Base-by-base conservation (phyloP, 164 flowering plant genomes). In the Annona squamosa region DNA sequence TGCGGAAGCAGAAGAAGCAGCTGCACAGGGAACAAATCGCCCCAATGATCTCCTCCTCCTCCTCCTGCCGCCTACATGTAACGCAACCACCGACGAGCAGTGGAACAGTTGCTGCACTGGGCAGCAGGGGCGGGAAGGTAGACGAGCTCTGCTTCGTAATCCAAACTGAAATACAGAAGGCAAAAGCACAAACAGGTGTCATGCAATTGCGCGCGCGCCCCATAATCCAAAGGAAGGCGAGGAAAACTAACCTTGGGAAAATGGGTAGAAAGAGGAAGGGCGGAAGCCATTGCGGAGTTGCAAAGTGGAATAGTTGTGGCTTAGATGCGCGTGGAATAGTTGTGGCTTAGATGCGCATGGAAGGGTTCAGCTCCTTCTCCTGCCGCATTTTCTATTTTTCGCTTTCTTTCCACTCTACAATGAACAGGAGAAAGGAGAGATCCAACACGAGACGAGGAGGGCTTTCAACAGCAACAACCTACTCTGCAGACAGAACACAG, bases 1-100 rank as follows among this genome's bases (percentile, higher is more conserved):
- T 48, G 48, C 67, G 17, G 73, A 13, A 16, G 65, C 52, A 17
- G 67, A 42, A 4, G 67, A n/a, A 10, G 67, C 67, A 64, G 67
- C 67, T 19, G 43, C 67, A 5, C 7, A 19, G 67, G 67, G 45
- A 64, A 64, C 43, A 6, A 18, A 37, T 5, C 67, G 44, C 37
- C 42, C 37, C 9, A 64, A 43, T 4, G 42, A 12, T 19, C 44
- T 37, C 26, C 42, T 63, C 18, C 65, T 26, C 26, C 41, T 64
- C 42, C 67, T 64, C 67, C 42, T 64, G 12, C 67, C 3, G 42
- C 2, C 42, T 10, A 64, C 42, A 13, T 41, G 3, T 64, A 19
- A 12, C 42, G 4, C 37, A 62, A 4, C 18, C 4, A 4, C 18
- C 4, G 65, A 5, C 18, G 65, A 17, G 26, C 12, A 43, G 67